Percentiles rank a stretch among this genome's conserved stretches.
phyloP scores from a whole-genome alignment of 345 rosid genomes.

The Eucalyptus curtisii region DNA sequence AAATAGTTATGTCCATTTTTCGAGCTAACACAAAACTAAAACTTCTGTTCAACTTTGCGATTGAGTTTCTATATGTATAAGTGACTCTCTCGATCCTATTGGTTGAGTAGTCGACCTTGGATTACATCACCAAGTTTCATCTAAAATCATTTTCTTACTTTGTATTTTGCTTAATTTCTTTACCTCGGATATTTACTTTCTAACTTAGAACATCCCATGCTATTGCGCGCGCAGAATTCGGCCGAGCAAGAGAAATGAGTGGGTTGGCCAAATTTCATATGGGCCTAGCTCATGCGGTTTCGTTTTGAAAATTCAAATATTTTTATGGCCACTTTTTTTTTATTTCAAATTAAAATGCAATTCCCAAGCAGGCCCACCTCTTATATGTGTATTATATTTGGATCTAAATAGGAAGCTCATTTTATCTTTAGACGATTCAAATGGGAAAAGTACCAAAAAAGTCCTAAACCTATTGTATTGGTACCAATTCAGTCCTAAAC shows the following conservation, averaged over 20 bases:
- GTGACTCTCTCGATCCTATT: too few relatives aligned
- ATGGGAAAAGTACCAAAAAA: too few relatives aligned
- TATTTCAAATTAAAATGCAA: neutral
- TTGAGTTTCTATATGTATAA: too few relatives aligned
- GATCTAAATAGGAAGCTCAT: neutral
- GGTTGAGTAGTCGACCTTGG: too few relatives aligned
- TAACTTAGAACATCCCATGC: neutral
- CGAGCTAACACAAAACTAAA: too few relatives aligned
- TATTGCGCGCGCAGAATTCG: neutral
- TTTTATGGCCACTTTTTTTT: neutral
- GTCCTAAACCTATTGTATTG: too few relatives aligned
- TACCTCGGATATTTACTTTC: neutral
- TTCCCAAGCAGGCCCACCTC: neutral
- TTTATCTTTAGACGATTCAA: neutral
- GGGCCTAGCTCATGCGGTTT: neutral
- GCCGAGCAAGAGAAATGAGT: neutral
- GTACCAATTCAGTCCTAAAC: too few relatives aligned
- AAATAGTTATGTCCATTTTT: too few relatives aligned
- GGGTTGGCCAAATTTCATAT: neutral
- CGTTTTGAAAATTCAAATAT: neutral
- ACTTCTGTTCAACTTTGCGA: too few relatives aligned
- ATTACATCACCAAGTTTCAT: neutral
- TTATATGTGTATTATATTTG: neutral
- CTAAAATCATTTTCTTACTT: neutral
- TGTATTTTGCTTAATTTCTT: neutral